Base-by-base conservation (phyloP, 768 basidiomycete species). In the Rhodosporidiobolus sp. region DNA sequence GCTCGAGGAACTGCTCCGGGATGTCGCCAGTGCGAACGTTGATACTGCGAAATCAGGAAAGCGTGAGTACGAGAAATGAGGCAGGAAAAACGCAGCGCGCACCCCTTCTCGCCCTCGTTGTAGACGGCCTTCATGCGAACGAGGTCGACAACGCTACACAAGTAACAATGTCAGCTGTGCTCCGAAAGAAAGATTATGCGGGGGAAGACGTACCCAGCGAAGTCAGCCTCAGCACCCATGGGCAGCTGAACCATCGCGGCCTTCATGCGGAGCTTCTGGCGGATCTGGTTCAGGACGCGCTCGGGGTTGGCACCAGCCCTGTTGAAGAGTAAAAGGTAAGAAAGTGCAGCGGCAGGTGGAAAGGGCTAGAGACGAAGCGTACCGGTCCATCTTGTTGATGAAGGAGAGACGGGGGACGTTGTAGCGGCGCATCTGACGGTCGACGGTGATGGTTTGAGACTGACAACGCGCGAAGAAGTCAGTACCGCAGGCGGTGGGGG, bases 351-450 rank as follows among this genome's bases (percentile, higher is more conserved):
- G 54, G 46, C 28, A 38, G 20, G 7, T 1, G 11, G 35, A 24
- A 24, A 22, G 7, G 34, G 26, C 46, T 5, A 28, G 28, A n/a
- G 26, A 10, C 9, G 48, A 46, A 1, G 28, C 57, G 56, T 17
- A 91, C 91, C 92, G 87, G 79, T 98, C 95, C 95, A 98, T 97
- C 83, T 98, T 98, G 83, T 98, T 98, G 79, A 98, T 88, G 81
- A 96, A 98, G 0, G 93, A 96, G 70, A 99, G 86, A 55, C 96
- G 86, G 68, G 96, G 96, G 69, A 99, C 92, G 78, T 89, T 89
- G 80, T 99, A 99, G 48, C 96, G 88, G 72, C 91, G 86, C 96
- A 99, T 99, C 85, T 99, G 96, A 70, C 96, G 86, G 83, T 99
- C 96, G 49, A 99, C 96, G 20, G 96, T 99, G 30, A 93, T 98